A percentile compares a stretch with the other conserved stretches of the same genome.
Evolutionary conservation across 2,329 filamentous ascomycete species (phyloP).

Genomic region (Cadophora luteo-olivacea): DNA sequence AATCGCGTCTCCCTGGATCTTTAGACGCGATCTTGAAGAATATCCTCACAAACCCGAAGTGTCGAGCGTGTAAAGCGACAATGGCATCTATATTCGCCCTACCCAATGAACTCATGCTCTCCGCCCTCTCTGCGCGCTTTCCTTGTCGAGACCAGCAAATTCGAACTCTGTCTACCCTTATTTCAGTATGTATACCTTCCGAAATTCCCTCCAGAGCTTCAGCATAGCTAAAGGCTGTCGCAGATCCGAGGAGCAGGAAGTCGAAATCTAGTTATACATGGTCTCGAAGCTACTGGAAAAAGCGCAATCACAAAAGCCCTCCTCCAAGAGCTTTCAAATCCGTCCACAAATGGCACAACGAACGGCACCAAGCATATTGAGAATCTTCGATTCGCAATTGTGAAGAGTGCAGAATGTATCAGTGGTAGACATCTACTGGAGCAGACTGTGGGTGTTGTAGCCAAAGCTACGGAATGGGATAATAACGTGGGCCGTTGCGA

Average conservation of each 20-base stretch:
- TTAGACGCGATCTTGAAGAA: not conserved
- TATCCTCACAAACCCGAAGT: not conserved
- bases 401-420: conserved; percentile 78
- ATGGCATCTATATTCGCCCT: conserved; percentile 56
- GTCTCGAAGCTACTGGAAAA: conserved; percentile 88
- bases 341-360: conserved; percentile 6
- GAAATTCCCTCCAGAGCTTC: not conserved
- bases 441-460: conserved; percentile 66
- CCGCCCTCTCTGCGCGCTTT: conserved; percentile 55
- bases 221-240: conserved; percentile 5
- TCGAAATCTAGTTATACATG: conserved; percentile 77
- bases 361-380: conserved; percentile 47
- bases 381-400: conserved; percentile 60
- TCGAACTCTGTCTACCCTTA: conserved; percentile 60
- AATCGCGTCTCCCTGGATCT: not conserved
- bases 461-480: conserved; percentile 56
- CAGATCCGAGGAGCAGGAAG: conserved; percentile 31
- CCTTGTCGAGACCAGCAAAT: conserved; percentile 66
- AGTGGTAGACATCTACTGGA: conserved; percentile 81
- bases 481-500: conserved; percentile 72
- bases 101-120: conserved; percentile 58
- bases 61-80: not conserved
- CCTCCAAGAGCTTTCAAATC: conserved; percentile 54
- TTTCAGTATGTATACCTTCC: conserved; percentile 47
- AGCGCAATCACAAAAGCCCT: conserved; percentile 71